Base-by-base conservation (phyloP, 1,139 yeast genomes). In the Zhuliangozyma blackwelliae region DNA sequence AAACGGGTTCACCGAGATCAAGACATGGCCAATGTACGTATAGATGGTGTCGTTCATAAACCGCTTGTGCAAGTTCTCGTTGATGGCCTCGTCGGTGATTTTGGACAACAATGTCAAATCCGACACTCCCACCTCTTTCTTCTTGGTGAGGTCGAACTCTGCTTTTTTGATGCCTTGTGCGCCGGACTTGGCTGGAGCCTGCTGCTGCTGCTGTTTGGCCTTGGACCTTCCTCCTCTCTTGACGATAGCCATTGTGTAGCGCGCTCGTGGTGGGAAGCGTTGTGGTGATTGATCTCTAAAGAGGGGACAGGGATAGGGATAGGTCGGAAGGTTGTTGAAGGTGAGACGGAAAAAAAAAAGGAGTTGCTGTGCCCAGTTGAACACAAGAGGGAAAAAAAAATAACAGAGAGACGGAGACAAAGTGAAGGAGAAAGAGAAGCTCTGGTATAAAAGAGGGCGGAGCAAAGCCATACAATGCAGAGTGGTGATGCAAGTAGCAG, bases 61-160 rank as follows among this genome's bases (percentile, higher is more conserved):
- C 43, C 99, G 71, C 57, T 88, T 88, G 53, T 87, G 79, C 51
- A 94, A 69, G 61, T 94, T 94, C 25, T 89, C 96, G 58, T 90
- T 89, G 65, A 94, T 94, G 32, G 96, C 77, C 42, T 88, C 96
- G 58, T 94, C 97, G 33, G 92, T 75, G 51, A 94, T 92, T 47
- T 84, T 85, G 25, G 95, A 82, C 44, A 94, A 69, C 43, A 94
- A 69, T 0, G 98, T 94, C 56, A 94, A 72, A 62, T 94, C 99
- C 33, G 95, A 83, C 5, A 94, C 97, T 35, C 99, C 98, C 13
- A 92, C 98, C 60, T 92, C 97, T 61, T 89, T 88, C 73, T 88
- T 88, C 63, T 89, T 89, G 38, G 82, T 72, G 32, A 84, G 65
- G 55, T 94, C 98, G 57, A 89, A 92, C 34, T 89, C 86, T 16